These are phyloP conservation scores for Eremochloa ophiuroides DNA, from an alignment of 176 grass and related monocot species.

Conservation along the genomic window DNA sequence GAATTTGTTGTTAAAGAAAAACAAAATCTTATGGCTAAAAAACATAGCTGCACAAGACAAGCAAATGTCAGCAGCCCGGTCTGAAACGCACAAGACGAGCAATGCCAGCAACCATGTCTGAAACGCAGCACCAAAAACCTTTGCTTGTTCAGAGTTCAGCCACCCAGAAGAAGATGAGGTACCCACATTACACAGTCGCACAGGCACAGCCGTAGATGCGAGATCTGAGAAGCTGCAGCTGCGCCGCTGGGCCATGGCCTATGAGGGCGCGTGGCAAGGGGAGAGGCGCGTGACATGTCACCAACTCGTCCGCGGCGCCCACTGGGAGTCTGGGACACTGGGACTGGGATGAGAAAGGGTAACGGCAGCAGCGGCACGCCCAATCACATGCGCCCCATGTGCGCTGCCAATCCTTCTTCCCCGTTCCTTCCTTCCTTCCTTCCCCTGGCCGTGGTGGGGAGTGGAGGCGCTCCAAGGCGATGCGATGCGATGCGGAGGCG, in stretches of 20 bases:
- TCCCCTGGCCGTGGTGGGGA: neutral
- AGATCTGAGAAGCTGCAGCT: neutral
- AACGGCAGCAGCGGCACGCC: neutral
- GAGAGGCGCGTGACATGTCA: neutral
- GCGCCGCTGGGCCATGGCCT: neutral
- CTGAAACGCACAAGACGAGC: too few relatives aligned
- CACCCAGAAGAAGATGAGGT: neutral
- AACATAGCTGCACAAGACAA: too few relatives aligned
- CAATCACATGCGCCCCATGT: slow-evolving; percentile 35
- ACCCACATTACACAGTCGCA: too few relatives aligned
- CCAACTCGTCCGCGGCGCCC: neutral
- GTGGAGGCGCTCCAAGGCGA: neutral
- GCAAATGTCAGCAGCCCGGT: too few relatives aligned
- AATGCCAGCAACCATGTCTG: too few relatives aligned
- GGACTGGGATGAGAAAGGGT: neutral
- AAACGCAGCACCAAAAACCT: neutral
- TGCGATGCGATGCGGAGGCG: neutral
- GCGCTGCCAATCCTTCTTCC: neutral
- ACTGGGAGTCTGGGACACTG: too few relatives aligned
- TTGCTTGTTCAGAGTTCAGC: neutral
- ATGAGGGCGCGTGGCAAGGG: neutral
- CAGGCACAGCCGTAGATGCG: too few relatives aligned
- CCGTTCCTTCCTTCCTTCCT: neutral
- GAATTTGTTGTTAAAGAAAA: too few relatives aligned
- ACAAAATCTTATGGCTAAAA: too few relatives aligned